Evolutionary conservation across 257 asterid species (phyloP).

Genomic region (Primulina huaijiensis): DNA sequence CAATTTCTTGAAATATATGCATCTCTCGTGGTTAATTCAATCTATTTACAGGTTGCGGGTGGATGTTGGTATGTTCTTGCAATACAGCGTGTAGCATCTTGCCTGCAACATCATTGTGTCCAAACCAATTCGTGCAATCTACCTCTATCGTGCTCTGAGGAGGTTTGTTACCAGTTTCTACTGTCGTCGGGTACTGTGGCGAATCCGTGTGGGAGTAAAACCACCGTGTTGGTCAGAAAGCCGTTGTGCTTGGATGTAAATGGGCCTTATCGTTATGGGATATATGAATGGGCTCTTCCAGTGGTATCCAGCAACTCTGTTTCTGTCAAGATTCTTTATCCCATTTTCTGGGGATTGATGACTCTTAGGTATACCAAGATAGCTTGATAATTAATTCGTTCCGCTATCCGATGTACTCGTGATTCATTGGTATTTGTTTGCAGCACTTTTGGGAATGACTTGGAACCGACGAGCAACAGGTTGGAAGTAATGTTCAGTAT

Average conservation of each 20-base stretch:
- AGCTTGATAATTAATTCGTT: neutral
- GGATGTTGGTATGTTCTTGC: conserved; percentile 97
- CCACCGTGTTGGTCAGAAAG: conserved; percentile 29
- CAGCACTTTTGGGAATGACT: conserved; percentile 89
- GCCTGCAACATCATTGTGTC: conserved; percentile 67
- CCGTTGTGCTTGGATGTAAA: conserved; percentile 66
- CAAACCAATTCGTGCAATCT: conserved; percentile 41
- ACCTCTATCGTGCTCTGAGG: conserved; percentile 69
- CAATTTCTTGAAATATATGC: neutral
- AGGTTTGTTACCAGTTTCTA: conserved; percentile 69
- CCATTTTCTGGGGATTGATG: conserved; percentile 95
- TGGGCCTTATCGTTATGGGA: conserved; percentile 81
- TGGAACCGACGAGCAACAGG: conserved; percentile 90
- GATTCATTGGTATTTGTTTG: conserved; percentile 18
- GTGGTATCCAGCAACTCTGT: conserved; percentile 73
- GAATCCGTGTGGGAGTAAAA: conserved; percentile 62
- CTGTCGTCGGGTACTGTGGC: conserved; percentile 43
- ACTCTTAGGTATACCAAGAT: conserved; percentile 59
- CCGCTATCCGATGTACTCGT: neutral
- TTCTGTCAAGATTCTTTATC: conserved; percentile 83
- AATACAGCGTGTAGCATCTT: conserved; percentile 75
- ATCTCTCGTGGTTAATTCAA: neutral
- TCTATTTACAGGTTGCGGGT: neutral
- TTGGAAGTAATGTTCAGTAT: conserved; percentile 85
- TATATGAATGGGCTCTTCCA: conserved; percentile 88